Percentiles rank a stretch among this genome's conserved stretches.
phyloP scores from a whole-genome alignment of 805 yeast species.

The Myxozyma nipponensis region DNA sequence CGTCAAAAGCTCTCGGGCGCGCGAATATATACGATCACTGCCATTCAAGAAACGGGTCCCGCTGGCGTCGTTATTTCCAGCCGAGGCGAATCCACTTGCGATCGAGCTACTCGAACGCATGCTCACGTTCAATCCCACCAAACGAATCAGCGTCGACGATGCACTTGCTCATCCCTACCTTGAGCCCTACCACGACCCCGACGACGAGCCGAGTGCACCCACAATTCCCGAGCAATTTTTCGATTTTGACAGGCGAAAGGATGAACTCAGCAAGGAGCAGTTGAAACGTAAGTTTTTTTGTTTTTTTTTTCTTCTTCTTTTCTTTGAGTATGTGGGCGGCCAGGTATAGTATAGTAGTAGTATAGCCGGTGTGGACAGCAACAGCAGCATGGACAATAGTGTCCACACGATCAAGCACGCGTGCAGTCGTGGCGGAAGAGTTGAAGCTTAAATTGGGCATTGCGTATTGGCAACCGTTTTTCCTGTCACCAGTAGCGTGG shows the following conservation, averaged over 20 bases:
- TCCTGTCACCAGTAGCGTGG: no score
- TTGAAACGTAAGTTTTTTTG: constrained; percentile 48
- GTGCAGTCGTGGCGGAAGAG: no score
- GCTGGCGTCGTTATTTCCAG: constrained; percentile 44
- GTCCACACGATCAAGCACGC: no score
- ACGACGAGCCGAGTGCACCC: constrained; percentile 83
- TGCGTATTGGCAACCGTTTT: no score
- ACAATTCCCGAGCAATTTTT: constrained; percentile 85
- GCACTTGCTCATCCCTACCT: constrained; percentile 87
- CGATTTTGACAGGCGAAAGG: constrained; percentile 81
- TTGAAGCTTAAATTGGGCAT: no score
- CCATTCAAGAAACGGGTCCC: constrained; percentile 67
- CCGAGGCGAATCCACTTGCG: constrained; percentile 56
- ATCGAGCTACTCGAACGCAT: constrained; percentile 64
- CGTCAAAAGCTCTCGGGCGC: constrained; percentile 66
- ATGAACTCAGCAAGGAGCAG: constrained; percentile 69
- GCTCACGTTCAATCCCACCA: constrained; percentile 76
- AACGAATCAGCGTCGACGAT: constrained; percentile 76
- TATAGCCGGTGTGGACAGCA: no score
- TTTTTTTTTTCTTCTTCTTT: background rate
- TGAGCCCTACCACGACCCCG: constrained; percentile 85
- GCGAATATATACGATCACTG: constrained; percentile 77
- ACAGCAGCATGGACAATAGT: no score
- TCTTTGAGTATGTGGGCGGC: no score
- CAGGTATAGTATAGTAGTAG: no score